Evolutionary conservation across 768 basidiomycete species (phyloP), one percentile per base, ranked within the genome.

Genomic region (Sistotremastrum suecicum): DNA sequence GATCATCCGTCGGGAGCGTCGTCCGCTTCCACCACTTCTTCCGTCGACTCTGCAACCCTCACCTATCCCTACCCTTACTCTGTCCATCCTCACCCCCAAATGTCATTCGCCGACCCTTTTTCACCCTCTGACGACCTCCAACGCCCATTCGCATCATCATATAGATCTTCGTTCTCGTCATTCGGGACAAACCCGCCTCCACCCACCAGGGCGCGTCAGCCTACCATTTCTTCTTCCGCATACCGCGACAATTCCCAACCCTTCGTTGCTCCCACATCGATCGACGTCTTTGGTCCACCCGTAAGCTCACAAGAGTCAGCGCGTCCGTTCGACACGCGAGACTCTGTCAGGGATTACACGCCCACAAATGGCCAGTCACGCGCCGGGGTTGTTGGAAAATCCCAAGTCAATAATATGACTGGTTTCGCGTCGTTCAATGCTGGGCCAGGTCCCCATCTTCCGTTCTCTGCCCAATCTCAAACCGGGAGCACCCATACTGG

Each of bases 381-480:
- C 37, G 12, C 10, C 10, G 12, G 37, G 10, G 37, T 10, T 8
- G 34, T 28, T 42, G 40, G 41, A 34, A 44, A 34, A 30, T 36
- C 47, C 10, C 28, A 20, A 6, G 42, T 41, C 34, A 29, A 34
- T 34, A 46, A 38, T 41, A 41, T 37, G 45, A 12, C 44, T 10
- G 47, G 46, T 1, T 47, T 47, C 28, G 46, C 48, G 6, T 31
- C 48, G 31, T 35, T 54, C 31, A 48, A 51, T 11, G 38, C 48
- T 9, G 37, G 36, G 32, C 7, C 37, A 9, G 80, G 83, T 3
- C 76, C 81, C 31, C 80, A 81, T 53, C 63, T 83, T 2, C 69
- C 67, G 37, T 59, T 20, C 20, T 20, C 20, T 20, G 20, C 20
- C 20, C 20, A 20, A 20, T 20, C 20, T 20, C 20, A 20, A 20